Base-by-base conservation (phyloP, 2,329 filamentous ascomycete species). In the Ophidiomyces ophidiicola region DNA sequence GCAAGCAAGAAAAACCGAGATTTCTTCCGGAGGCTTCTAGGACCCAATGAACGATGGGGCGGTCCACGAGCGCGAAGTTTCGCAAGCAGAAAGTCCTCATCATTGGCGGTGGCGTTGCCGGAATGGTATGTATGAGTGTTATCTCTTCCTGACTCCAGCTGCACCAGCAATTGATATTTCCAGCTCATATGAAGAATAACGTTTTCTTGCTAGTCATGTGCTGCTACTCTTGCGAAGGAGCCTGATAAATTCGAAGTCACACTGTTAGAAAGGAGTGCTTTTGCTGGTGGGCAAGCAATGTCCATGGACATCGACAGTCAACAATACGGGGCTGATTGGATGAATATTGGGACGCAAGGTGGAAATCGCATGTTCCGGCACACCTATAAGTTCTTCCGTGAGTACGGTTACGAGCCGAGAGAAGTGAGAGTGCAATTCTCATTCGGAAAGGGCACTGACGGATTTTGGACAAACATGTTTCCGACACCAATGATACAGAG, bases 201-300 rank as follows among this genome's bases (percentile, higher is more conserved):
- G 24, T 17, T 18, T 23, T 30, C 21, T 35, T 5, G 34, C 18
- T 37, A 70, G 76, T 74, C 74, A 39, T 81, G 77, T 54, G 78
- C 78, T 7, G 69, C 77, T 20, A 78, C 78, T 20, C 67, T 82
- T 19, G 69, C 76, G 32, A 70, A 79, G 33, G 76, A 82, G 46
- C 72, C 72, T 0, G 70, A 79, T 25, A 71, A 70, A 46, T 82
- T 78, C 59, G 69, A 75, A 30, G 67, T 82, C 8, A 81, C 76
- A 0, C 50, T 83, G 10, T 62, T 80, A 15, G 76, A 80, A 44
- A 60, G 65, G 50, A 69, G 69, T 7, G 59, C 70, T 32, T 71
- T 76, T 31, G 73, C 74, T 40, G 74, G 74, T 39, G 74, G 74
- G 3, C 72, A 76, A 50, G 74, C 73, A 1, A 75, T 71, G 45